phyloP scores from a whole-genome alignment of 148 eudicot species.

The Spergularia bocconei region DNA sequence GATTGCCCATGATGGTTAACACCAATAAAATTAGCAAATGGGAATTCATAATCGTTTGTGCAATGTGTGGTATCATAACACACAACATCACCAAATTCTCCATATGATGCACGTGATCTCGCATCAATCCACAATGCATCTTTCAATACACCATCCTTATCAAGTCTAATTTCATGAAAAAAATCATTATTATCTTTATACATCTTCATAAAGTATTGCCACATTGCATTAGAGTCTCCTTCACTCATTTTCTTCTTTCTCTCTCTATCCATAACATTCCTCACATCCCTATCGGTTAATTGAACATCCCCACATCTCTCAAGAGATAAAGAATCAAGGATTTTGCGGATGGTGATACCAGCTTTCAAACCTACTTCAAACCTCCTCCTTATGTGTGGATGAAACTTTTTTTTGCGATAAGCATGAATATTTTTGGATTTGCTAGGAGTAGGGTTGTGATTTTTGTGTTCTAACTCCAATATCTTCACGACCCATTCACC shows the following conservation, averaged over 20 bases:
- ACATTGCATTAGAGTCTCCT: constrained; percentile 52
- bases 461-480: too few species aligned
- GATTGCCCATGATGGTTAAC: constrained; percentile 6
- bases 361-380: too few species aligned
- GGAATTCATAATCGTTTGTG: neutral
- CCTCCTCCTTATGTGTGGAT: too few species aligned
- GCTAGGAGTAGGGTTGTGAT: too few species aligned
- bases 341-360: too few species aligned
- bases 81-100: neutral
- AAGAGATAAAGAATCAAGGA: too few species aligned
- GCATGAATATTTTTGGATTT: too few species aligned
- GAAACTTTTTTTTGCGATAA: too few species aligned
- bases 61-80: neutral
- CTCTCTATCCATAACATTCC: constrained; percentile 9
- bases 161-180: constrained; percentile 52
- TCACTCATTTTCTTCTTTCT: constrained; percentile 26
- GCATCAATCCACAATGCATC: constrained; percentile 33
- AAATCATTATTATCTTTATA: constrained; percentile 62
- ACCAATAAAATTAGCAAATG: neutral
- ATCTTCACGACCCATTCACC: too few species aligned
- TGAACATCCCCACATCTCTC: neutral
- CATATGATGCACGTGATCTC: constrained; percentile 27
- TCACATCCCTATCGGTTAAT: neutral
- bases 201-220: constrained; percentile 55
- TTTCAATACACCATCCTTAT: constrained; percentile 37